These are phyloP conservation scores for Ceratobasidium sp. DNA, from an alignment of 1,284 basidiomycete genomes.

Conservation along the genomic window DNA sequence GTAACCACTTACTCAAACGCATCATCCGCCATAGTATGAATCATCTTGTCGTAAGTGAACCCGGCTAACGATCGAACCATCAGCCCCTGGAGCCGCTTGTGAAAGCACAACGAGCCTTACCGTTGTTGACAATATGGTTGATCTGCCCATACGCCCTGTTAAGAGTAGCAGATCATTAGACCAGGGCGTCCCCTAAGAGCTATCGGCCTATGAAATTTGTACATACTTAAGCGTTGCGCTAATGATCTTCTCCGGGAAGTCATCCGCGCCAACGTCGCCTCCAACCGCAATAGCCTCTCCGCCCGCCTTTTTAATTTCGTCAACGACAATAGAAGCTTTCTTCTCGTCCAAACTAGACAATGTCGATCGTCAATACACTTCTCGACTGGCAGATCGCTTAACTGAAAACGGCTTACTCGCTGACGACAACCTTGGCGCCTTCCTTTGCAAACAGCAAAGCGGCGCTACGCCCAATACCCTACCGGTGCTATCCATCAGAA, in stretches of 20 bases:
- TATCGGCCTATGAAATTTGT: slow-evolving; percentile 36
- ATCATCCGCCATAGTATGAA: slow-evolving; percentile 72
- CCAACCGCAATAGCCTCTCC: slow-evolving; percentile 75
- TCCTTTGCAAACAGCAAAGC: slow-evolving; percentile 84
- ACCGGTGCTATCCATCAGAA: slow-evolving; percentile 24
- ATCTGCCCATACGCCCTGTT: slow-evolving; percentile 77
- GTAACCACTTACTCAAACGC: slow-evolving; percentile 65
- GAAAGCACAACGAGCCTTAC: slow-evolving; percentile 49
- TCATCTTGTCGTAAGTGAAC: slow-evolving; percentile 75
- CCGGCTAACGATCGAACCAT: slow-evolving; percentile 59
- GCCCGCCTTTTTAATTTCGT: slow-evolving; percentile 76
- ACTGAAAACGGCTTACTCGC: slow-evolving; percentile 66
- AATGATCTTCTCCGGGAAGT: slow-evolving; percentile 81
- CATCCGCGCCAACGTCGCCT: slow-evolving; percentile 80
- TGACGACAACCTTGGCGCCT: slow-evolving; percentile 85
- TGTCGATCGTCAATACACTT: slow-evolving; percentile 9
- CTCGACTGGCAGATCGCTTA: neutral
- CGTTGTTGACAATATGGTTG: slow-evolving; percentile 88
- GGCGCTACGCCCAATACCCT: slow-evolving; percentile 78
- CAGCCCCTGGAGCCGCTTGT: slow-evolving; percentile 13
- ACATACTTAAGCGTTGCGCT: slow-evolving; percentile 77
- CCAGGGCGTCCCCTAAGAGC: slow-evolving; percentile 9
- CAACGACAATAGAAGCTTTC: slow-evolving; percentile 69
- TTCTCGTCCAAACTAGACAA: slow-evolving; percentile 66
- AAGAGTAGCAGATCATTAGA: slow-evolving; percentile 9